Evolutionary conservation across 2,329 filamentous ascomycete species (phyloP), one percentile per base, ranked within the genome.

Genomic region (Myriangium duriaei): DNA sequence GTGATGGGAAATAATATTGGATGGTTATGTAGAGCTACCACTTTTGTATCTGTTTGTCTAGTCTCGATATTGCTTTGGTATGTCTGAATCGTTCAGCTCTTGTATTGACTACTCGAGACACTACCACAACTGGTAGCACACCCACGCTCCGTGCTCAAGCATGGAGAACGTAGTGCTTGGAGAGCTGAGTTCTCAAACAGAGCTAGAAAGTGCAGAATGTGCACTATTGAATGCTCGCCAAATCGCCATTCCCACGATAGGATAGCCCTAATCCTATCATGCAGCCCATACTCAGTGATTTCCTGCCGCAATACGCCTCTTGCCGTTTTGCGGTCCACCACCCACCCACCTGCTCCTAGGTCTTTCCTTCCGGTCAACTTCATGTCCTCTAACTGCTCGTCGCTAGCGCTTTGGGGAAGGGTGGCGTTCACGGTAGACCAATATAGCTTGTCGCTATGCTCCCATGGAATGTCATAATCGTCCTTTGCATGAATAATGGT

Each of bases 191-290:
- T n/a, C n/a, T n/a, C n/a, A n/a, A n/a, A n/a, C n/a, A n/a, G n/a
- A n/a, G n/a, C n/a, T n/a, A n/a, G n/a, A n/a, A n/a, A n/a, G n/a
- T n/a, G n/a, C n/a, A n/a, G n/a, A n/a, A n/a, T n/a, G n/a, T n/a
- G n/a, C n/a, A n/a, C n/a, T n/a, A n/a, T n/a, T n/a, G 13, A 37
- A 37, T 4, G 34, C 24, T 13, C 31, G 30, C 36, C 26, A 26
- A 6, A 74, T 58, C 2, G 71, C 71, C 41, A 69, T 48, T 29
- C 63, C 68, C 1, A 73, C 61, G 4, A 71, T 57, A 1, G 70
- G 69, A 50, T 73, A 69, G 3, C 65, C 65, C 72, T 75, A 34
- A 73, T 64, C 21, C 63, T 59, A 52, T 76, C 72, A 39, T 76
- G 72, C 11, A 73, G 49, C 0, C 72, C 72, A 45, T 67, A 65